Conservation (phyloP, 116 monocot species). For the Papilionanthe hybrid region DNA sequence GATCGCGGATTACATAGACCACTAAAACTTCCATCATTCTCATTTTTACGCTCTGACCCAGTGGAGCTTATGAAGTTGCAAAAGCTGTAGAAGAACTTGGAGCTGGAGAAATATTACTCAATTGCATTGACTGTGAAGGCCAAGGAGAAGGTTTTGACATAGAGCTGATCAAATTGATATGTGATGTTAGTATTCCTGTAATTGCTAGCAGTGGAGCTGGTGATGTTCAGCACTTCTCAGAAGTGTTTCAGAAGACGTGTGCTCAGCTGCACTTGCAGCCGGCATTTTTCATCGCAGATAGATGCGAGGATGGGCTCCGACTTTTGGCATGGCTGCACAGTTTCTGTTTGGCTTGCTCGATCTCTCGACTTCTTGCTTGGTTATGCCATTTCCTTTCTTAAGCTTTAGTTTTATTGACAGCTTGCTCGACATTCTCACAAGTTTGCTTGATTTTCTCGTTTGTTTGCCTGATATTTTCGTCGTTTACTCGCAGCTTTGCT, state of each 20-base stretch:
- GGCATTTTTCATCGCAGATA: slow-evolving; percentile 98
- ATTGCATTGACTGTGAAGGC: slow-evolving; percentile 99
- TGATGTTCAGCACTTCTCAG: slow-evolving; percentile 73
- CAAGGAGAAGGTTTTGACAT: slow-evolving; percentile 91
- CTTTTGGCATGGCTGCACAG: too few species aligned
- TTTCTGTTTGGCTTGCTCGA: too few species aligned
- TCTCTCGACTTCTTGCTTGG: too few species aligned
- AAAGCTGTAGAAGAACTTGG: slow-evolving; percentile 95
- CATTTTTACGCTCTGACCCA: slow-evolving; percentile 28
- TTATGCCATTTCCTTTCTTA: too few species aligned
- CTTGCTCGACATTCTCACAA: too few species aligned
- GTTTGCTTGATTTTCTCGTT: too few species aligned
- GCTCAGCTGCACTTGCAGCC: slow-evolving; percentile 97
- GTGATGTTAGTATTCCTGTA: slow-evolving; percentile 90
- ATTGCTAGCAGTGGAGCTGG: slow-evolving; percentile 99
- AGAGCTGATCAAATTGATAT: slow-evolving; percentile 75
- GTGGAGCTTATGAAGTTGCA: slow-evolving; percentile 98
- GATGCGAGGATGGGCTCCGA: too few species aligned
- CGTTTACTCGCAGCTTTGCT: too few species aligned
- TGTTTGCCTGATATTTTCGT: too few species aligned
- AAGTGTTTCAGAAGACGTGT: slow-evolving; percentile 84
- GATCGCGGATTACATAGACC: too few species aligned
- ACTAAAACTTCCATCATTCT: too few species aligned
- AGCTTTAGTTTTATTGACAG: too few species aligned
- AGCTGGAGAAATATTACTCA: slow-evolving; percentile 93